A percentile compares a stretch with the other conserved stretches of the same genome.
Evolutionary conservation across 176 grass and related monocot genomes (phyloP).

Genomic region (Ensete glaucum): DNA sequence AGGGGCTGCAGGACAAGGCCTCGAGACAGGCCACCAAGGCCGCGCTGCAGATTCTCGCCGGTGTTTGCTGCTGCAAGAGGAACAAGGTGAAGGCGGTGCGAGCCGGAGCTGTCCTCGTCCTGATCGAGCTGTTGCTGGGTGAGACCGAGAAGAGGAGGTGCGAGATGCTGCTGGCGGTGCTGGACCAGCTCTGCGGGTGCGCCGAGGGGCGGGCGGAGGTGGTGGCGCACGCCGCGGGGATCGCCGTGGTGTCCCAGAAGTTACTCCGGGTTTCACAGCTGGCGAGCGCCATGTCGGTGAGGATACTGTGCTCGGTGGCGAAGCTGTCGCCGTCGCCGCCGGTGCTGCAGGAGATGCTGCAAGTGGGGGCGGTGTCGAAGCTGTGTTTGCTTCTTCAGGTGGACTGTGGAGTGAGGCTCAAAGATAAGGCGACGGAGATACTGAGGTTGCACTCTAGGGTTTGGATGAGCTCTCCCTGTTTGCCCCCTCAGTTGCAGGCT

Average conservation of each 20-base stretch:
- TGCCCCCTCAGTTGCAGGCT: conserved; percentile 36
- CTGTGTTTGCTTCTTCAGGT: conserved; percentile 61
- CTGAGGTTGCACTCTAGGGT: conserved; percentile 65
- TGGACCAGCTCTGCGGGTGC: conserved; percentile 65
- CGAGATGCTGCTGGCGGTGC: conserved; percentile 39
- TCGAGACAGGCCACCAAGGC: conserved; percentile 42
- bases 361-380: conserved; percentile 51
- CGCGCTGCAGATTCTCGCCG: conserved; percentile 47
- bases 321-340: conserved; percentile 35
- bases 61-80: conserved; percentile 37
- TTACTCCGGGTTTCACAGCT: conserved; percentile 37
- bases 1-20: conserved; percentile 23
- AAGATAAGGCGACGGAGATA: conserved; percentile 71
- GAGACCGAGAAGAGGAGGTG: conserved; percentile 21
- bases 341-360: conserved; percentile 77
- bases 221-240: conserved; percentile 52
- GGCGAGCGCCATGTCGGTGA: conserved; percentile 45
- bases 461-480: conserved; percentile 75
- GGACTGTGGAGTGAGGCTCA: conserved; percentile 29
- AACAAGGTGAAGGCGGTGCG: conserved; percentile 55
- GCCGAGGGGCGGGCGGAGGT: conserved; percentile 61
- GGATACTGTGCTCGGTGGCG: conserved; percentile 48
- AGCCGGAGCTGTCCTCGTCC: conserved; percentile 37
- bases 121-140: conserved; percentile 44
- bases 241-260: conserved; percentile 44